A percentile compares a stretch with the other conserved stretches of the same genome.
phyloP scores from a whole-genome alignment of 2,329 filamentous ascomycete species.

The Cercospora zeina region DNA sequence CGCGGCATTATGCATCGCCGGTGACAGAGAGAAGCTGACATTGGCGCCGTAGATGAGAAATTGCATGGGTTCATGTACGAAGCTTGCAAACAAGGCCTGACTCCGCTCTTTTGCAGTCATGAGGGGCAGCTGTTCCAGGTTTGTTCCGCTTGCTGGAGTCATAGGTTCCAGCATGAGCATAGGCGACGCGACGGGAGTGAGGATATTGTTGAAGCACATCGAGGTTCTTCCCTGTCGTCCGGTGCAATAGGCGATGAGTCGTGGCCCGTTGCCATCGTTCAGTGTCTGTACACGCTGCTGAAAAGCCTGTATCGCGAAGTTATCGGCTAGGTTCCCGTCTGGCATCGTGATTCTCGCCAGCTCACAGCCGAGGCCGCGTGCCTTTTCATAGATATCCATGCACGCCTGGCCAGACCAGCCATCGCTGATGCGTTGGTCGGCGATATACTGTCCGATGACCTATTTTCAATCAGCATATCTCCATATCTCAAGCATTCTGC shows the following conservation, averaged over 20 bases:
- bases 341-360: conserved; percentile 62
- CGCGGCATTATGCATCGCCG: conserved; percentile 74
- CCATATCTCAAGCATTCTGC: background rate
- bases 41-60: conserved; percentile 74
- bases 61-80: conserved; percentile 67
- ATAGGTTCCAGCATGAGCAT: conserved; percentile 6
- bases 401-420: conserved; percentile 61
- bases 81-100: conserved; percentile 64
- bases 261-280: conserved; percentile 25
- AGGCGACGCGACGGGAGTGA: conserved; percentile 56
- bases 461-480: background rate
- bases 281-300: conserved; percentile 49
- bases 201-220: conserved; percentile 64
- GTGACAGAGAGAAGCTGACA: conserved; percentile 70
- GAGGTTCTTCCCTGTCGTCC: conserved; percentile 64
- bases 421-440: conserved; percentile 43
- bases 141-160: background rate
- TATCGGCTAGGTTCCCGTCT: conserved; percentile 60
- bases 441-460: conserved; percentile 59
- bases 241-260: conserved; percentile 53
- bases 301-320: conserved; percentile 60
- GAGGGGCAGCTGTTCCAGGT: conserved; percentile 39
- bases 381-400: conserved; percentile 59
- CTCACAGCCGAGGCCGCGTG: conserved; percentile 60
- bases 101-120: conserved; percentile 66